Percentiles rank a stretch among this genome's conserved stretches.
Conservation (phyloP, 2,329 filamentous ascomycete species). For the Raffaelea albimanens region DNA sequence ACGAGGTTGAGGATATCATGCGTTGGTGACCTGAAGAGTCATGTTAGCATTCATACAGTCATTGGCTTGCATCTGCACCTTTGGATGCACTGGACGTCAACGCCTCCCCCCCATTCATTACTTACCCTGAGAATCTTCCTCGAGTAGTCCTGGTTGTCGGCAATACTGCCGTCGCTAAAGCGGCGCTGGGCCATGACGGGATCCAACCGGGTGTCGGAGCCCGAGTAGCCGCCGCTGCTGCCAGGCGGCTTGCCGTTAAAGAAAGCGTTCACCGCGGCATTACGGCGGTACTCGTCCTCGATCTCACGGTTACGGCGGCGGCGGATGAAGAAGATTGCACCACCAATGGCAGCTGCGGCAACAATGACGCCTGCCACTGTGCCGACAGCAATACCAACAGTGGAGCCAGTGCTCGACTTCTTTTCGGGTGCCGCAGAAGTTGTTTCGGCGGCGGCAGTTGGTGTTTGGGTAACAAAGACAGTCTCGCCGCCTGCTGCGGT, state of each 20-base stretch:
- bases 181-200: constrained; percentile 75
- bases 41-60: constrained; percentile 1
- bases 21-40: constrained; percentile 43
- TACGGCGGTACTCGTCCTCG: constrained; percentile 76
- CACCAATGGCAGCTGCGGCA: constrained; percentile 56
- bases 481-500: constrained; percentile 9
- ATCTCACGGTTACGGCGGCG: constrained; percentile 67
- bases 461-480: constrained; percentile 16
- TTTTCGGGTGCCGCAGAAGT: constrained; percentile 5
- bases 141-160: constrained; percentile 94
- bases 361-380: constrained; percentile 76
- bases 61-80: too few relatives aligned
- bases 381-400: constrained; percentile 77
- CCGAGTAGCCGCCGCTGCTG: constrained; percentile 57
- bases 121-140: constrained; percentile 87
- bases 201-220: constrained; percentile 77
- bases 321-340: constrained; percentile 63
- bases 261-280: constrained; percentile 70
- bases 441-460: constrained; percentile 13
- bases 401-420: constrained; percentile 44
- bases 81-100: too few relatives aligned
- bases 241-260: constrained; percentile 51
- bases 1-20: constrained; percentile 26
- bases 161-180: constrained; percentile 91
- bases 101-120: constrained; percentile 10